Evolutionary conservation across 352 stramenopile genomes (phyloP).

Genomic region (Phytophthora boehmeriae): DNA sequence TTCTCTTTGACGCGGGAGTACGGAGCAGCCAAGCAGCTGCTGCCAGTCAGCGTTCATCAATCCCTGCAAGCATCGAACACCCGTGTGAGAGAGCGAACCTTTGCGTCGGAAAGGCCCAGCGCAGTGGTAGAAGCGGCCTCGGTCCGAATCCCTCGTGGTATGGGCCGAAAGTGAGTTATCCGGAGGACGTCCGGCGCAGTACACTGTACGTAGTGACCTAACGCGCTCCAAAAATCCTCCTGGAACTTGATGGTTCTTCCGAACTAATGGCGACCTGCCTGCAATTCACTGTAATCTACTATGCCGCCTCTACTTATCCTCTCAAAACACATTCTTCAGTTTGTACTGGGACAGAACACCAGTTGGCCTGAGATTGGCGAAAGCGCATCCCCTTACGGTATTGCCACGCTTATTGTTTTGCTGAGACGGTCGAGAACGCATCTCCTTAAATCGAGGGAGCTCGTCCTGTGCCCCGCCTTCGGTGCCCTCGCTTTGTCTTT

Average conservation of each 20-base stretch:
- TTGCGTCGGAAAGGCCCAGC: constrained; percentile 19
- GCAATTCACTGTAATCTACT: not conserved
- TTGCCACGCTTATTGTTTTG: not conserved
- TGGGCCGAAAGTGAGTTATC: constrained; percentile 2
- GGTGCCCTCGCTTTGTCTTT: constrained; percentile 1
- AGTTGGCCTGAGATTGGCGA: constrained; percentile 6
- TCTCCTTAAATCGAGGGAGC: constrained; percentile 11
- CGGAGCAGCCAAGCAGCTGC: constrained; percentile 22
- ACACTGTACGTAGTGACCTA: too few species aligned
- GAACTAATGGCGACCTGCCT: not conserved
- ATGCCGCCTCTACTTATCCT: not conserved
- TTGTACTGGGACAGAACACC: constrained; percentile 3
- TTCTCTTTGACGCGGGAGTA: constrained; percentile 15
- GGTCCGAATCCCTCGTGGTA: not conserved
- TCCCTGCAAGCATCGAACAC: constrained; percentile 13
- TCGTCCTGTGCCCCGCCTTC: not conserved
- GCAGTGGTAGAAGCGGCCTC: constrained; percentile 1
- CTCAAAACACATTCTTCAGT: not conserved
- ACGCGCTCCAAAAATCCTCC: not conserved
- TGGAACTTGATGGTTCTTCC: not conserved
- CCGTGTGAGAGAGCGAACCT: constrained; percentile 13
- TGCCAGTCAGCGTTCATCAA: constrained; percentile 24
- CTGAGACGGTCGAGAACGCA: constrained; percentile 10
- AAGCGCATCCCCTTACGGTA: constrained; percentile 2
- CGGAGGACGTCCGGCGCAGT: not conserved